phyloP scores from a whole-genome alignment of 805 yeast genomes.

The Candida qinlingensis region DNA sequence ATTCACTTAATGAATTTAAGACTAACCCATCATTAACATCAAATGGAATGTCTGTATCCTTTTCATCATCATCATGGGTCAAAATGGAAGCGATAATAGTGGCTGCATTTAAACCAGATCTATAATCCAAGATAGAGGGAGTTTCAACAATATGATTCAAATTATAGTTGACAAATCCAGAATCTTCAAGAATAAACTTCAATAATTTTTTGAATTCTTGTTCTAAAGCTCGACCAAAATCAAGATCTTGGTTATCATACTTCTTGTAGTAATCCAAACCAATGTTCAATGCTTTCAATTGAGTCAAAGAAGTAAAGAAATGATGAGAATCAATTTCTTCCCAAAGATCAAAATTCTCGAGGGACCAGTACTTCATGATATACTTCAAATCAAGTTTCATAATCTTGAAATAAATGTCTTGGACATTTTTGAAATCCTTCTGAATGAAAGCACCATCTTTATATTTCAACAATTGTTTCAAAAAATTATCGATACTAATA shows the following conservation, averaged over 20 bases:
- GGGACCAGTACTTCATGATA: conserved; percentile 55
- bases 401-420: conserved; percentile 41
- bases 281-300: conserved; percentile 58
- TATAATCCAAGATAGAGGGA: conserved; percentile 40
- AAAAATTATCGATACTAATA: conserved; percentile 53
- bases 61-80: conserved; percentile 44
- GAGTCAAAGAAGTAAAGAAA: conserved; percentile 74
- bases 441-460: conserved; percentile 26
- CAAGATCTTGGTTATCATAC: conserved; percentile 27
- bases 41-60: conserved; percentile 43
- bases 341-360: conserved; percentile 83
- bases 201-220: conserved; percentile 20
- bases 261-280: conserved; percentile 41
- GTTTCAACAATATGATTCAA: conserved; percentile 66
- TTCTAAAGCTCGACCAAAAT: conserved; percentile 18
- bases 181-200: conserved; percentile 24
- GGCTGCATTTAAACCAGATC: conserved; percentile 80
- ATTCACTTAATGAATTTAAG: conserved; percentile 55
- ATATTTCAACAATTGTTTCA: conserved; percentile 36
- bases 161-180: conserved; percentile 32
- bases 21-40: conserved; percentile 53
- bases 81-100: conserved; percentile 41
- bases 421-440: conserved; percentile 24
- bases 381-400: conserved; percentile 69
- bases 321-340: conserved; percentile 78